Conservation (phyloP, 1,284 basidiomycete species). For the Ceratobasidium sp. region DNA sequence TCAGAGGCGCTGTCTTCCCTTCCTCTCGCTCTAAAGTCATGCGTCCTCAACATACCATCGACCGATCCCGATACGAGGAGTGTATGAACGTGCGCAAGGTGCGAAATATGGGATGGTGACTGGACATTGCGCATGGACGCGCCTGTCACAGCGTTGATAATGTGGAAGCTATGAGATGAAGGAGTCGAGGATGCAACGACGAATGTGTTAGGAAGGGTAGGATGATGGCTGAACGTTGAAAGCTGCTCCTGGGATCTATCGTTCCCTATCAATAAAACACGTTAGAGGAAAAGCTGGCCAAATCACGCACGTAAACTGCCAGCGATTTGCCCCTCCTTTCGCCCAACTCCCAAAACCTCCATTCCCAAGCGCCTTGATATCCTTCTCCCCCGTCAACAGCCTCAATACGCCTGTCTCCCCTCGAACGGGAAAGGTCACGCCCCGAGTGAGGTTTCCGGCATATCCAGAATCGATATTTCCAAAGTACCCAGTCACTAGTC, state of each 20-base stretch:
- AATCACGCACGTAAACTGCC: slow-evolving; percentile 73
- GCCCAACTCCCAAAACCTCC: slow-evolving; percentile 80
- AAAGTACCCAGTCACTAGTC: slow-evolving; percentile 81
- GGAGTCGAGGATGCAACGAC: slow-evolving; percentile 71
- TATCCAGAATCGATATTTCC: slow-evolving; percentile 62
- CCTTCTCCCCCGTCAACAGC: slow-evolving; percentile 79
- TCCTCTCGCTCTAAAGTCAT: slow-evolving; percentile 83
- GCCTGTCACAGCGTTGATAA: slow-evolving; percentile 84
- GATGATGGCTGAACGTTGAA: slow-evolving; percentile 60
- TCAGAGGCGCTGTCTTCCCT: slow-evolving; percentile 64
- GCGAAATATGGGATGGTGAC: slow-evolving; percentile 71
- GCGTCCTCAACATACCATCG: slow-evolving; percentile 86
- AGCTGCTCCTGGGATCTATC: slow-evolving; percentile 57
- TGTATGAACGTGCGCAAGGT: slow-evolving; percentile 75
- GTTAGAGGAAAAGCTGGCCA: background rate
- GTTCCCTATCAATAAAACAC: background rate
- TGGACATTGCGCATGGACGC: slow-evolving; percentile 71
- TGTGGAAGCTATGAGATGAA: slow-evolving; percentile 66
- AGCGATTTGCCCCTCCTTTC: slow-evolving; percentile 86
- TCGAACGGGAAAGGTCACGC: slow-evolving; percentile 80
- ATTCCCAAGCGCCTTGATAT: slow-evolving; percentile 74
- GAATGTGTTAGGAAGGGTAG: slow-evolving; percentile 64
- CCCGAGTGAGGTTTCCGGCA: slow-evolving; percentile 62
- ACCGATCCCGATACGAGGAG: slow-evolving; percentile 81
- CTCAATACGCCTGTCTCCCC: slow-evolving; percentile 72